These are phyloP conservation scores for Bipolaris gigantea DNA, from an alignment of 2,329 filamentous ascomycete species.

Conservation along the genomic window DNA sequence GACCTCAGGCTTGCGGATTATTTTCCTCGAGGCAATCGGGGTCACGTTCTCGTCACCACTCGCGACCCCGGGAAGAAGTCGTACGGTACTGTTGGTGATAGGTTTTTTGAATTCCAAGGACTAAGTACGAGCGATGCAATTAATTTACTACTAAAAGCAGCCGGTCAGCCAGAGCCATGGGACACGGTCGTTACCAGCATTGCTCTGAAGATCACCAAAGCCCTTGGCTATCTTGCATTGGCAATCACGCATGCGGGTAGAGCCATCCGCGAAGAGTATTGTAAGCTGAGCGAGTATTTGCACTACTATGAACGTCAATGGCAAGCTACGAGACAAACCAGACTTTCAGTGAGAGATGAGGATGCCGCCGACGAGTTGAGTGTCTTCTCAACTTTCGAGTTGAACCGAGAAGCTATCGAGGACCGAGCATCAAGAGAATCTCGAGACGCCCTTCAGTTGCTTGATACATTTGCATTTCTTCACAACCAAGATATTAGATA, in stretches of 20 bases:
- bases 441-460: conserved; percentile 1
- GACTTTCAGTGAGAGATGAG: not conserved
- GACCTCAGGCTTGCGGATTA: conserved; percentile 18
- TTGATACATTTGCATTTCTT: conserved; percentile 5
- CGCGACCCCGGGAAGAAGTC: conserved; percentile 22
- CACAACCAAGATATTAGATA: conserved; percentile 3
- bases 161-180: conserved; percentile 5
- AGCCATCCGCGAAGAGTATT: conserved; percentile 21
- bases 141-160: conserved; percentile 26
- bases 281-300: conserved; percentile 23
- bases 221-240: conserved; percentile 28
- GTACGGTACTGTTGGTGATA: conserved; percentile 23
- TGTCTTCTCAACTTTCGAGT: conserved; percentile 1
- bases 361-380: conserved; percentile 3
- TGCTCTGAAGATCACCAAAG: not conserved
- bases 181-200: not conserved
- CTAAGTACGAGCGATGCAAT: conserved; percentile 22
- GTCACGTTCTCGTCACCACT: conserved; percentile 35
- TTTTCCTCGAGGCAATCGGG: conserved; percentile 29
- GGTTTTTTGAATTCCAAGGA: conserved; percentile 23
- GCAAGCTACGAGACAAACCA: conserved; percentile 5
- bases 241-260: conserved; percentile 29
- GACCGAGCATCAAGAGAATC: not conserved
- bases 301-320: conserved; percentile 17
- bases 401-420: conserved; percentile 3